These are phyloP conservation scores for Ceratobasidium sp. DNA, from an alignment of 1,284 basidiomycete species.

Conservation along the genomic window DNA sequence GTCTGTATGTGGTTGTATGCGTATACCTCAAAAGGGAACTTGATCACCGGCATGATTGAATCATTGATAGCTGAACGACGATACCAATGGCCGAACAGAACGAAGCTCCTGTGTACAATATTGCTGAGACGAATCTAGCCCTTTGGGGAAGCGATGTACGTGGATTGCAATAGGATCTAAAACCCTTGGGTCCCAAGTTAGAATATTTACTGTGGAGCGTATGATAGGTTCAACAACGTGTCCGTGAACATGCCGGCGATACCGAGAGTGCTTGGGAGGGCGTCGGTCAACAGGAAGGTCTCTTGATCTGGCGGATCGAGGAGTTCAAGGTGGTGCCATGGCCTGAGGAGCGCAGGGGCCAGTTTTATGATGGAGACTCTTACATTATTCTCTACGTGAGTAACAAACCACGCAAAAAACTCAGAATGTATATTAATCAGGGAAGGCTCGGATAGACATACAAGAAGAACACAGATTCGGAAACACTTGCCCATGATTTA, in stretches of 20 bases:
- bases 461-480: slow-evolving; percentile 58
- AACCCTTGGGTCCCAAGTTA: background rate
- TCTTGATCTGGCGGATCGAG: slow-evolving; percentile 67
- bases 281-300: slow-evolving; percentile 55
- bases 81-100: slow-evolving; percentile 56
- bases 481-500: slow-evolving; percentile 62
- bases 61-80: slow-evolving; percentile 3
- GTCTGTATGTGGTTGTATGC: slow-evolving; percentile 5
- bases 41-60: slow-evolving; percentile 10
- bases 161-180: background rate
- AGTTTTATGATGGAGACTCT: slow-evolving; percentile 69
- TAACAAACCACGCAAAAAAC: slow-evolving; percentile 7
- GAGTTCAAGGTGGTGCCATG: slow-evolving; percentile 63
- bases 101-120: slow-evolving; percentile 60
- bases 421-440: background rate
- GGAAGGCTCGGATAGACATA: slow-evolving; percentile 54
- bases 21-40: slow-evolving; percentile 25
- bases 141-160: slow-evolving; percentile 67
- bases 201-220: background rate
- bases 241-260: slow-evolving; percentile 62
- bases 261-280: slow-evolving; percentile 61
- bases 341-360: slow-evolving; percentile 60
- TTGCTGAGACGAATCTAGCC: slow-evolving; percentile 67
- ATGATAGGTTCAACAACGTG: slow-evolving; percentile 62
- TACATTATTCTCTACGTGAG: slow-evolving; percentile 68